phyloP scores from a whole-genome alignment of 2,329 filamentous ascomycete genomes.

The Coniochaeta prunicola region DNA sequence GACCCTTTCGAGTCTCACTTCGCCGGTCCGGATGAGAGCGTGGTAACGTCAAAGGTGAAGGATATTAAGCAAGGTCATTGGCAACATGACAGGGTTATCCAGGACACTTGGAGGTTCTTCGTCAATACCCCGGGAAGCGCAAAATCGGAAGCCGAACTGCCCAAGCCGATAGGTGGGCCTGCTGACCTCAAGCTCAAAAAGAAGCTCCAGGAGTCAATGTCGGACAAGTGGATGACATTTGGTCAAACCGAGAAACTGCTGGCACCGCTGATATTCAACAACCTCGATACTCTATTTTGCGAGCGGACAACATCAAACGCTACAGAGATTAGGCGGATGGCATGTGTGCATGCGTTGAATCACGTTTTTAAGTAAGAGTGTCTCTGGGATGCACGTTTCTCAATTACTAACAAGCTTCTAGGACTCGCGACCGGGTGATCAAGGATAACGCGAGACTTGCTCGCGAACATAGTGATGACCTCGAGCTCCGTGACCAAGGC shows the following conservation, averaged over 20 bases:
- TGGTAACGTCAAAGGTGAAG: slow-evolving; percentile 46
- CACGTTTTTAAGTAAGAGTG: slow-evolving; percentile 72
- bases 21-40: slow-evolving; percentile 55
- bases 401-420: slow-evolving; percentile 19
- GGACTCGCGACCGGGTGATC: slow-evolving; percentile 80
- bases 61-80: slow-evolving; percentile 44
- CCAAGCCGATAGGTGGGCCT: slow-evolving; percentile 28
- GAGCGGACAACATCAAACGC: slow-evolving; percentile 64
- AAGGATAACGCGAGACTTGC: slow-evolving; percentile 83
- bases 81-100: slow-evolving; percentile 36
- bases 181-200: slow-evolving; percentile 60
- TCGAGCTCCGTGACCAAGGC: slow-evolving; percentile 84
- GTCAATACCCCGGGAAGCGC: slow-evolving; percentile 37
- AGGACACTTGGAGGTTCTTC: slow-evolving; percentile 40
- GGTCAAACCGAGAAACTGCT: slow-evolving; percentile 56
- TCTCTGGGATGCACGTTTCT: background rate
- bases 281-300: slow-evolving; percentile 73
- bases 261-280: slow-evolving; percentile 69
- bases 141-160: slow-evolving; percentile 21
- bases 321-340: slow-evolving; percentile 59
- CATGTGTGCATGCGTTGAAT: slow-evolving; percentile 80
- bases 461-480: slow-evolving; percentile 56
- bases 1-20: slow-evolving; percentile 84
- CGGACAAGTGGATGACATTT: slow-evolving; percentile 49
- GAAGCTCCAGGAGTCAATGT: slow-evolving; percentile 51